Conservation (phyloP, 1,284 basidiomycete genomes). For the Moesziomyces globuligerus region DNA sequence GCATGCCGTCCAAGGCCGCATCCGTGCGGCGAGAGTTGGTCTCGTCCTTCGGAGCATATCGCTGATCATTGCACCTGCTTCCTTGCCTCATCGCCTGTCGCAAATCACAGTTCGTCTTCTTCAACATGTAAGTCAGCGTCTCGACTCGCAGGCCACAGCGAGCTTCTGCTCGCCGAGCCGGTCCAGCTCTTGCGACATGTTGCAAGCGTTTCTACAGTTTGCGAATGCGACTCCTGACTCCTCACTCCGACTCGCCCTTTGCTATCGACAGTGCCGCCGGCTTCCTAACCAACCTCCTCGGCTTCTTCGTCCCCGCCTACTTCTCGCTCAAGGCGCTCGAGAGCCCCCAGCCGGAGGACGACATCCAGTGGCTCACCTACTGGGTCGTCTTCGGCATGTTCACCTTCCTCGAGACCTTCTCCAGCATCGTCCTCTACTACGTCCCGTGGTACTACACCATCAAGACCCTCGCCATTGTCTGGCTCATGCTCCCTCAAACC, state of each 20-base stretch:
- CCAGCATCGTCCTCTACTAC: slow-evolving; percentile 70
- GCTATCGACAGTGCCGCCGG: slow-evolving; percentile 56
- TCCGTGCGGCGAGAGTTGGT: no score
- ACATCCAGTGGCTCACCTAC: slow-evolving; percentile 68
- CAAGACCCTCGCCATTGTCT: slow-evolving; percentile 85
- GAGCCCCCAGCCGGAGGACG: slow-evolving; percentile 65
- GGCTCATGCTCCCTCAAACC: slow-evolving; percentile 88
- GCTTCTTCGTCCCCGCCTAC: slow-evolving; percentile 67
- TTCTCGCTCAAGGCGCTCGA: slow-evolving; percentile 67
- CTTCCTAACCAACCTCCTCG: slow-evolving; percentile 66
- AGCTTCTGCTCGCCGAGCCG: neutral
- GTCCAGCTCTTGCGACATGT: no score
- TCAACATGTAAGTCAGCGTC: slow-evolving; percentile 61
- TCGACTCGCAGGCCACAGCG: neutral
- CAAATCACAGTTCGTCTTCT: slow-evolving; percentile 68
- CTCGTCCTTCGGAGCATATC: no score
- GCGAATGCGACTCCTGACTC: slow-evolving; percentile 1
- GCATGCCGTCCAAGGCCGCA: no score
- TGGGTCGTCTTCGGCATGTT: slow-evolving; percentile 68
- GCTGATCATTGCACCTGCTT: neutral
- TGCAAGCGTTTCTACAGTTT: neutral
- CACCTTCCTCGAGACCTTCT: slow-evolving; percentile 66
- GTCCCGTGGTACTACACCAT: slow-evolving; percentile 85
- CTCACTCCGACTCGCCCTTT: no score
- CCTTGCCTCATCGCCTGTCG: neutral